Conservation (phyloP, 257 asterid species). For the Echium plantagineum region DNA sequence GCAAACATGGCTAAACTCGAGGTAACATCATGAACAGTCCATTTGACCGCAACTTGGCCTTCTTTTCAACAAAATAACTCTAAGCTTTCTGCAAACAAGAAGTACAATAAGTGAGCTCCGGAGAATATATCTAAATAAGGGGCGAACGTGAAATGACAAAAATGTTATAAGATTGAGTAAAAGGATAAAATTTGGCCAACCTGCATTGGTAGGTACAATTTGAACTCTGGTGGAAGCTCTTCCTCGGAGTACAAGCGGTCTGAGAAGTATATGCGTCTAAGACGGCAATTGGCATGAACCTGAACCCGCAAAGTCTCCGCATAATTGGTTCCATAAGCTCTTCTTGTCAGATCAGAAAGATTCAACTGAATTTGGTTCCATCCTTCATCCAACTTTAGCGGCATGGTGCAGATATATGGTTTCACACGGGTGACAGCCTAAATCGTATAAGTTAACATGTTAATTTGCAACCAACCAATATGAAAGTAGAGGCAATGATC, state of each 20-base stretch:
- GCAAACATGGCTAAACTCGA: neutral
- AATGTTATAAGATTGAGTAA: neutral
- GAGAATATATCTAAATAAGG: neutral
- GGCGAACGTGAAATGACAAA: neutral
- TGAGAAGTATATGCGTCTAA: conserved; percentile 85
- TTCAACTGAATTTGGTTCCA: conserved; percentile 95
- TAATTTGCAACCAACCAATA: neutral
- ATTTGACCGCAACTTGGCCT: no score
- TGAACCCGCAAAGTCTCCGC: conserved; percentile 87
- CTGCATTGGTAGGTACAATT: conserved; percentile 94
- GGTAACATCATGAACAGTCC: neutral
- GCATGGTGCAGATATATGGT: conserved; percentile 94
- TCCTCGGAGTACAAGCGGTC: conserved; percentile 95
- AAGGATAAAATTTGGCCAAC: conserved; percentile 17
- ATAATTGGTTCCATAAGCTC: conserved; percentile 95
- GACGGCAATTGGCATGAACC: conserved; percentile 87
- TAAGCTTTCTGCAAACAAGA: neutral
- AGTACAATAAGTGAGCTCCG: neutral
- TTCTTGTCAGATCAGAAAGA: conserved; percentile 73
- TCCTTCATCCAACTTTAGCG: conserved; percentile 84
- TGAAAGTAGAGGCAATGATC: neutral
- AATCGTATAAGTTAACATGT: conserved; percentile 12
- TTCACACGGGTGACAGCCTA: conserved; percentile 86
- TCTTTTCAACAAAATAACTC: neutral
- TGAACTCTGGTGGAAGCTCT: conserved; percentile 96